Conservation (phyloP, 495 filamentous ascomycete species). For the Trichoderma orchidacearum region DNA sequence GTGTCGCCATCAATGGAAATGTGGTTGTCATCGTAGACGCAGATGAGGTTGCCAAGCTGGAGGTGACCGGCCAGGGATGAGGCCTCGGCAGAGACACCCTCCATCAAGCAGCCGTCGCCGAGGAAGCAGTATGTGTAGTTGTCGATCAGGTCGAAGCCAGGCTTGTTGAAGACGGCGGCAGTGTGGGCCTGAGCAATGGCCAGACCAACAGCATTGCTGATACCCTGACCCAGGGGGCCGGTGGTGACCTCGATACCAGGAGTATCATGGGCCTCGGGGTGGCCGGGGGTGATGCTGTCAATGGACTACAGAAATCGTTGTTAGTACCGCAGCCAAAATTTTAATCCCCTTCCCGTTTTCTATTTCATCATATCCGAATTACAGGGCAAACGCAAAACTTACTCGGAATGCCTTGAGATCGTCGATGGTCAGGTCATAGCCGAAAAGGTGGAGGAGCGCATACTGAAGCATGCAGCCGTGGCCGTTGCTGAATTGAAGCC, state of each 20-base stretch:
- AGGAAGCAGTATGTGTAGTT: slow-evolving; percentile 97
- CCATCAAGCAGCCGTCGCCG: slow-evolving; percentile 97
- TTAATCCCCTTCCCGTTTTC: neutral
- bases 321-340: slow-evolving; percentile 4
- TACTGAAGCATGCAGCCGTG: slow-evolving; percentile 99
- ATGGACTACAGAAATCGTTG: slow-evolving; percentile 38
- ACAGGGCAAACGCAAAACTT: slow-evolving; percentile 24
- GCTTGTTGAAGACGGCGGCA: slow-evolving; percentile 90
- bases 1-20: slow-evolving; percentile 90
- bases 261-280: slow-evolving; percentile 94
- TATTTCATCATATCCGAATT: no score
- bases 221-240: slow-evolving; percentile 90
- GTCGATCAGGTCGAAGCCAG: slow-evolving; percentile 78
- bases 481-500: slow-evolving; percentile 55
- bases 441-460: slow-evolving; percentile 92
- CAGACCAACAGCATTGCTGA: slow-evolving; percentile 89
- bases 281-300: slow-evolving; percentile 90
- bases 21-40: slow-evolving; percentile 96
- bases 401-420: slow-evolving; percentile 94
- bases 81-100: slow-evolving; percentile 91
- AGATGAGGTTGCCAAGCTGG: slow-evolving; percentile 94
- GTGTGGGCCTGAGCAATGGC: slow-evolving; percentile 90
- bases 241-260: slow-evolving; percentile 96
- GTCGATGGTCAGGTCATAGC: slow-evolving; percentile 72
- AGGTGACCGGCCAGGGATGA: slow-evolving; percentile 87